Percentiles rank a stretch among this genome's conserved stretches.
Evolutionary conservation across 352 stramenopile genomes (phyloP).

Genomic region (Globisporangium acanthophoron): DNA sequence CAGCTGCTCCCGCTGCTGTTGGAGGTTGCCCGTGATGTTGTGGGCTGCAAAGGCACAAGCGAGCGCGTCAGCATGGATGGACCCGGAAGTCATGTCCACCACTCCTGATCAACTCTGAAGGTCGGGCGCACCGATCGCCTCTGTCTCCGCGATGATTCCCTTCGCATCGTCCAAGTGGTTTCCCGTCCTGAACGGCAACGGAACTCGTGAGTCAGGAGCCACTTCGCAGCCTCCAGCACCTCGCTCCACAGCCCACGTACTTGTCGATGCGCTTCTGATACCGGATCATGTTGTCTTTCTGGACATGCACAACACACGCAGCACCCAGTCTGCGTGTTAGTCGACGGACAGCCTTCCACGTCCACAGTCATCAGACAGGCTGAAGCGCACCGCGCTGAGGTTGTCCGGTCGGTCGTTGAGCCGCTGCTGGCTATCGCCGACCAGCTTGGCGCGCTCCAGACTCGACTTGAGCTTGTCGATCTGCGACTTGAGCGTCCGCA

Average conservation of each 20-base stretch:
- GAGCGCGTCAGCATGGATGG: neutral
- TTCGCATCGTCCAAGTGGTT: slow-evolving; percentile 69
- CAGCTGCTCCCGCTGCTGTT: slow-evolving; percentile 64
- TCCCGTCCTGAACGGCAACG: slow-evolving; percentile 31
- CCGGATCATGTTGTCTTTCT: slow-evolving; percentile 65
- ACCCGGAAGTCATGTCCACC: neutral
- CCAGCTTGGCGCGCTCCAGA: slow-evolving; percentile 69
- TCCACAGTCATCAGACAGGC: neutral
- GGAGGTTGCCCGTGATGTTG: slow-evolving; percentile 69
- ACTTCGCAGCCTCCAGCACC: neutral
- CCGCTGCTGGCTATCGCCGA: slow-evolving; percentile 67
- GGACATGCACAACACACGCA: slow-evolving; percentile 1
- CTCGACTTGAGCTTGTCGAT: slow-evolving; percentile 85
- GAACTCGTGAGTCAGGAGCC: neutral
- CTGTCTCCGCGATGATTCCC: slow-evolving; percentile 56
- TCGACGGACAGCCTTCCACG: too few species aligned
- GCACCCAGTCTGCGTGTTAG: neutral
- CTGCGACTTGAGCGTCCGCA: slow-evolving; percentile 79
- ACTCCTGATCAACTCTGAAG: neutral
- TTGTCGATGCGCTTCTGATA: slow-evolving; percentile 71
- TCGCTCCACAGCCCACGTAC: slow-evolving; percentile 10
- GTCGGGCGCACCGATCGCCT: slow-evolving; percentile 39
- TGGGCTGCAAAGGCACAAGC: slow-evolving; percentile 20
- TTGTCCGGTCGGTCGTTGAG: slow-evolving; percentile 31
- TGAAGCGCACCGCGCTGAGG: slow-evolving; percentile 25